Evolutionary conservation across 192 early-diverging fungal species (phyloP), one percentile per base, ranked within the genome.

Genomic region (Chytriomyces hyalinus): DNA sequence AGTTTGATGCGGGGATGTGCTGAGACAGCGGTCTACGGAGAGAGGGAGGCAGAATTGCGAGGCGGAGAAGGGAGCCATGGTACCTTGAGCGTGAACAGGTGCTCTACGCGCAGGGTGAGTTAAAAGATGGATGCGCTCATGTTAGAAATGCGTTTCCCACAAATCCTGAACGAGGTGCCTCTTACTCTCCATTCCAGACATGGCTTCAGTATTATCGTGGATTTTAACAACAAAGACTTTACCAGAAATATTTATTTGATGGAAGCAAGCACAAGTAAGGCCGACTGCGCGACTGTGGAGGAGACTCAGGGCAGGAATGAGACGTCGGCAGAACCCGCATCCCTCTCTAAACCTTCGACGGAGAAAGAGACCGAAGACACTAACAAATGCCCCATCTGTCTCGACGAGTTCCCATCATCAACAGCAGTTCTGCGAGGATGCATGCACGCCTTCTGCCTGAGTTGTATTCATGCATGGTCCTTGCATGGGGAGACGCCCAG

Each of bases 41-140:
- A 13, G 5, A 22, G 2, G 83, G 63, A 72, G 60, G 46, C 17
- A 5, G 63, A 22, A 8, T 20, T 2, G 26, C 4, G 49, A 48
- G 68, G 43, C 63, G 10, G 17, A 76, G 36, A 36, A 20, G 10
- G 61, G 2, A 48, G 20, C 15, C 20, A 17, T 36, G 48, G 36
- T 65, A 81, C 80, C 68, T 84, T 84, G 46, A 84, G 70, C 44
- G 83, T 70, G 51, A 84, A 84, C 20, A 84, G 72, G 24, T 84
- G 83, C 45, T 84, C 81, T 84, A 7, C 45, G 11, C 17, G 59
- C 63, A 20, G n/a, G 43, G 28, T n/a, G 49, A 22, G 17, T n/a
- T 22, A 2, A 17, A 17, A 60, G 57, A 60, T 22, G 57, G 17
- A 60, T n/a, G 57, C 22, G 22, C 57, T 17, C 57, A 60, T 1